Percentiles rank a stretch among this genome's conserved stretches.
These are phyloP conservation scores for Phytophthora macrochlamydospora DNA, from an alignment of 352 stramenopile genomes.

Conservation along the genomic window DNA sequence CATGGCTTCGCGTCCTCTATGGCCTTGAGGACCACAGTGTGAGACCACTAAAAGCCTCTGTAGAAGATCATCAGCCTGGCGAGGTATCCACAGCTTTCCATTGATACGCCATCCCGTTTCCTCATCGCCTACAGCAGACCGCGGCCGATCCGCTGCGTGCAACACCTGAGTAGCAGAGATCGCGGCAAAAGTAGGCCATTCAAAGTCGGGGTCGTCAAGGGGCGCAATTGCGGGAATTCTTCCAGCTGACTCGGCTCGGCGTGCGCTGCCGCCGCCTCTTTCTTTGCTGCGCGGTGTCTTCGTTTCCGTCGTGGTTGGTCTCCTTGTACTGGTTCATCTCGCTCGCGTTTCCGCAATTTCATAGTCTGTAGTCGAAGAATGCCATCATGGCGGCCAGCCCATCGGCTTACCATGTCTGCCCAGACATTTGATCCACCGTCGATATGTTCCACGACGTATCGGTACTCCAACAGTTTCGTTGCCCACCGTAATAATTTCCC, in stretches of 20 bases:
- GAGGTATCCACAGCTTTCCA: slow-evolving; percentile 9
- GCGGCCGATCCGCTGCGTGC: neutral
- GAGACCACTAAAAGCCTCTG: slow-evolving; percentile 7
- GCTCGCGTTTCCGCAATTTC: neutral
- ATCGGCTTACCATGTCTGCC: slow-evolving; percentile 4
- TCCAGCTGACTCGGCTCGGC: neutral
- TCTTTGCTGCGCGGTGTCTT: neutral
- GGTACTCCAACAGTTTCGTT: neutral
- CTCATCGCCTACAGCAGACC: neutral
- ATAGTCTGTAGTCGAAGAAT: neutral
- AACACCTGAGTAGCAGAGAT: neutral
- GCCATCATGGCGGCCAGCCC: neutral
- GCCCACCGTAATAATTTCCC: slow-evolving; percentile 1
- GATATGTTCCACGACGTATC: slow-evolving; percentile 7
- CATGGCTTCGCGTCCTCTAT: neutral
- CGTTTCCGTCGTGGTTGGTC: neutral
- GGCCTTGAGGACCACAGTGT: slow-evolving; percentile 10
- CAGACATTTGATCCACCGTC: neutral
- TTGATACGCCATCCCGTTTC: slow-evolving; percentile 3
- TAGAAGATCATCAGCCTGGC: neutral
- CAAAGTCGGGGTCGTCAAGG: slow-evolving; percentile 4
- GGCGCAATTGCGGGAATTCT: neutral
- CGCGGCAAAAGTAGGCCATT: neutral
- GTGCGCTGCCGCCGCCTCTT: neutral
- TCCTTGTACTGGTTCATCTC: neutral